Percentiles rank a stretch among this genome's conserved stretches.
phyloP scores from a whole-genome alignment of 2,329 filamentous ascomycete genomes.

The Stachybotrys elegans region DNA sequence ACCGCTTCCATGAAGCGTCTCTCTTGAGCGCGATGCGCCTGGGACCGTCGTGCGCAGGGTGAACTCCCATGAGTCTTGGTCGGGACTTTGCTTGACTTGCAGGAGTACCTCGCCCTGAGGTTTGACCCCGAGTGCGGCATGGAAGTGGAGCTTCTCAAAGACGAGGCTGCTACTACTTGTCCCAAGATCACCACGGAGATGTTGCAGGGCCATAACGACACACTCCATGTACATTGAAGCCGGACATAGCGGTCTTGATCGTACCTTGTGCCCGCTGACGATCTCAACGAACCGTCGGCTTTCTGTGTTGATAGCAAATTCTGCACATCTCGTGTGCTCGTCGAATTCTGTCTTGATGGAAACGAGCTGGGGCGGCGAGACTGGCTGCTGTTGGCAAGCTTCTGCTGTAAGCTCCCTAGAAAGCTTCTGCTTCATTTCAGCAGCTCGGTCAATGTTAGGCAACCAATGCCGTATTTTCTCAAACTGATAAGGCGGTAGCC shows the following conservation, averaged over 20 bases:
- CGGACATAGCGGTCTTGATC: neutral
- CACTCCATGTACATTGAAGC: neutral
- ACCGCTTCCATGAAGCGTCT: neutral
- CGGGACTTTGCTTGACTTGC: neutral
- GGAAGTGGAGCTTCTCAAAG: neutral
- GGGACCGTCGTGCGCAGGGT: neutral
- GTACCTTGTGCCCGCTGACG: neutral
- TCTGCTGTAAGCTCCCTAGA: neutral
- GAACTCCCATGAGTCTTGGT: neutral
- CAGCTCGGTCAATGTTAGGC: neutral
- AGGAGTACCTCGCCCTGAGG: neutral
- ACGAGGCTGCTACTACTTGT: neutral
- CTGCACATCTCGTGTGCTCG: neutral
- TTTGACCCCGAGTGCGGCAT: neutral
- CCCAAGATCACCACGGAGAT: neutral
- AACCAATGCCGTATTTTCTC: slow-evolving; percentile 18
- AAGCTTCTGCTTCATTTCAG: neutral
- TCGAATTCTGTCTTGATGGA: neutral
- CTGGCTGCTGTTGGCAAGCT: neutral
- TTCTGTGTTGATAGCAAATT: neutral
- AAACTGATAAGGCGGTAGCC: slow-evolving; percentile 39
- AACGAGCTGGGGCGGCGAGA: neutral
- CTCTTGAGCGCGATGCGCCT: neutral
- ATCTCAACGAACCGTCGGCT: neutral
- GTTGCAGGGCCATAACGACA: neutral